Base-by-base conservation (phyloP, 2,329 filamentous ascomycete genomes). In the Dactylellina haptotyla region DNA sequence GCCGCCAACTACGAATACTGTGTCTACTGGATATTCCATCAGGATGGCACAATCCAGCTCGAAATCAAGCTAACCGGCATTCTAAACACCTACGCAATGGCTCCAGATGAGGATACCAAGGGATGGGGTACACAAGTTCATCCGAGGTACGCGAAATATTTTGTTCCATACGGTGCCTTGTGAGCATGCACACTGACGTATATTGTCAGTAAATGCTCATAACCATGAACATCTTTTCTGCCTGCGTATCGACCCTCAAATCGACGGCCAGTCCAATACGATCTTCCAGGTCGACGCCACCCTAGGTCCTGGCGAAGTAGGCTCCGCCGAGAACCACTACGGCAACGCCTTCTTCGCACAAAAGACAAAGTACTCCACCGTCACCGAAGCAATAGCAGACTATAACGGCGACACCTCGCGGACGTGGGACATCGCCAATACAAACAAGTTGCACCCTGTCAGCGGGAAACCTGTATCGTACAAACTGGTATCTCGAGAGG, bases 221-320 rank as follows among this genome's bases (percentile, higher is more conserved):
- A 97, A 97, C 83, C 93, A 97, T 81, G 93, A 97, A 81, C 93
- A 97, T 81, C 85, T 97, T 30, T 97, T 97, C 86, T 97, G 92
- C 79, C 83, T 97, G 45, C 91, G 93, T 43, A 84, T 97, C 45
- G 91, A 97, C 80, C 87, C 93, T 30, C 95, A 94, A 79, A 87
- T 97, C 63, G 93, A 97, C 79, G 93, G 93, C 0, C 87, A 89
- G 0, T 85, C 89, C 75, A 97, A 97, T 80, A 93, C 92, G 0
- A 85, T 97, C 70, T 94, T 92, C 83, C 87, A 93, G 82, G 88
- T 90, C 10, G 93, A 97, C 77, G 90, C 92, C 0, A 85, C 88
- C 0, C 84, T 85, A 0, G 89, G 89, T 0, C 85, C 90, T 0
- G 92, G 87, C 0, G 89, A 90, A 3, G 89, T 94, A 0, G 93